phyloP scores from a whole-genome alignment of 2,329 filamentous ascomycete genomes.

The Rosellinia necatrix region DNA sequence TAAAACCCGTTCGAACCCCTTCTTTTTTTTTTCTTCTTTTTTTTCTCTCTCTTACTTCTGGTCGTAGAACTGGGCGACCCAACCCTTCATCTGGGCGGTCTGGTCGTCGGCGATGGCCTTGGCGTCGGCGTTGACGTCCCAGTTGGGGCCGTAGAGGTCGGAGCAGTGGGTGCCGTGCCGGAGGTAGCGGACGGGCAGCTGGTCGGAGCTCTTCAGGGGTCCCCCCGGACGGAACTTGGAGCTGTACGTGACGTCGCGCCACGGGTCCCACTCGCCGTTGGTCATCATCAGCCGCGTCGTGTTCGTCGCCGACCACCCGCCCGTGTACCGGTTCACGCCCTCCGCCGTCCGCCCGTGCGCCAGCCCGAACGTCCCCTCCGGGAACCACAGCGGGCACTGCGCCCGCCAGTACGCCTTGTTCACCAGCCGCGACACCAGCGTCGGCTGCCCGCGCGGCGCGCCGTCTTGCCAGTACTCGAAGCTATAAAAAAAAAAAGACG shows the following conservation, averaged over 20 bases:
- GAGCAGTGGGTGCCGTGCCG: conserved; percentile 47
- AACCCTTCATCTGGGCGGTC: conserved; percentile 55
- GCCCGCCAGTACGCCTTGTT: conserved; percentile 46
- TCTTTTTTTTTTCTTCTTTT: too few species aligned
- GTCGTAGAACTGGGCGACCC: conserved; percentile 57
- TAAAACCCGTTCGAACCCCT: too few species aligned
- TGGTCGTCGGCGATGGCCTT: conserved; percentile 55
- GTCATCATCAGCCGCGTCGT: conserved; percentile 46
- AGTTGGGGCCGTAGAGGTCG: conserved; percentile 51
- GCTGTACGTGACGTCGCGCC: conserved; percentile 46
- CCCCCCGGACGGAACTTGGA: conserved; percentile 46
- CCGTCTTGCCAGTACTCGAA: conserved; percentile 50
- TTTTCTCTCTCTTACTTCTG: conserved; percentile 27
- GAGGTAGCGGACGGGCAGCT: conserved; percentile 43
- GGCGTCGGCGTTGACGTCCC: conserved; percentile 53
- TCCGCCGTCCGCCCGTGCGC: conserved; percentile 39
- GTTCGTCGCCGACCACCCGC: conserved; percentile 49
- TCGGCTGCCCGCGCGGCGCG: conserved; percentile 48
- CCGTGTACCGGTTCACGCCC: conserved; percentile 45
- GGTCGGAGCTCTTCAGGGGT: conserved; percentile 40
- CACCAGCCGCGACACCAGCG: conserved; percentile 47
- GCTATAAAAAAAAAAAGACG: not conserved
- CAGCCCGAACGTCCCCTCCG: conserved; percentile 45
- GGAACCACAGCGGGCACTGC: conserved; percentile 53
- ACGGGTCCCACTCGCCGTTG: conserved; percentile 49